Conservation (phyloP, 208 protist genomes). For the Porcisia deanei region DNA sequence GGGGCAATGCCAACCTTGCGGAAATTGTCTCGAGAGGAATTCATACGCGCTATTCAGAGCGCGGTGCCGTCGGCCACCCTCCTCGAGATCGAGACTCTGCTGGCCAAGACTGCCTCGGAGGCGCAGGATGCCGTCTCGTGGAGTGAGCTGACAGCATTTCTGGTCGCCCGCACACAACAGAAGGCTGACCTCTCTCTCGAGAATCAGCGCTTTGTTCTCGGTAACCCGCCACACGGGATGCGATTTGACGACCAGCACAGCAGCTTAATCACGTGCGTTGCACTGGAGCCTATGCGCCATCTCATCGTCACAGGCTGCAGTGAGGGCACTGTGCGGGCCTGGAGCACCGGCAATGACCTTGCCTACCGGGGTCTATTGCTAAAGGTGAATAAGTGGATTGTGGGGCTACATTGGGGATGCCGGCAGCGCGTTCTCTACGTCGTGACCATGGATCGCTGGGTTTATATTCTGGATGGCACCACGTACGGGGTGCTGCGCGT, state of each 20-base stretch:
- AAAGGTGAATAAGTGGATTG: conserved; percentile 63
- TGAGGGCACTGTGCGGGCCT: conserved; percentile 76
- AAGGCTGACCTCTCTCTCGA: conserved; percentile 51
- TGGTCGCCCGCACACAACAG: conserved; percentile 68
- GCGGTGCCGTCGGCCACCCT: conserved; percentile 42
- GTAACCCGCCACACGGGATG: conserved; percentile 34
- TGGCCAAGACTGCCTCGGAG: conserved; percentile 80
- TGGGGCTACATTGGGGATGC: conserved; percentile 70
- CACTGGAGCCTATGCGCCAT: conserved; percentile 31
- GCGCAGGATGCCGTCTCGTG: conserved; percentile 58
- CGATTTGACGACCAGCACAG: conserved; percentile 36
- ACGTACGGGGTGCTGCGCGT: conserved; percentile 69
- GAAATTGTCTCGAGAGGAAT: conserved; percentile 28
- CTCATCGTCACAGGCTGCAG: conserved; percentile 71
- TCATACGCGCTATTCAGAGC: conserved; percentile 24
- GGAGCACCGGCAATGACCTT: conserved; percentile 53
- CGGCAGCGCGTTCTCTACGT: conserved; percentile 53
- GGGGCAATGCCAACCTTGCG: conserved; percentile 7
- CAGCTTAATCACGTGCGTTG: conserved; percentile 51
- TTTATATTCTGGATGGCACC: conserved; percentile 69
- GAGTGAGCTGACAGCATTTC: conserved; percentile 81
- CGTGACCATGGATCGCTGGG: conserved; percentile 65
- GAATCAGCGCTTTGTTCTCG: conserved; percentile 46
- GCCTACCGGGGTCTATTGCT: conserved; percentile 65
- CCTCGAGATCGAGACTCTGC: conserved; percentile 54